Base-by-base conservation (phyloP, 2,329 filamentous ascomycete species). In the Pseudogymnoascus sp. region DNA sequence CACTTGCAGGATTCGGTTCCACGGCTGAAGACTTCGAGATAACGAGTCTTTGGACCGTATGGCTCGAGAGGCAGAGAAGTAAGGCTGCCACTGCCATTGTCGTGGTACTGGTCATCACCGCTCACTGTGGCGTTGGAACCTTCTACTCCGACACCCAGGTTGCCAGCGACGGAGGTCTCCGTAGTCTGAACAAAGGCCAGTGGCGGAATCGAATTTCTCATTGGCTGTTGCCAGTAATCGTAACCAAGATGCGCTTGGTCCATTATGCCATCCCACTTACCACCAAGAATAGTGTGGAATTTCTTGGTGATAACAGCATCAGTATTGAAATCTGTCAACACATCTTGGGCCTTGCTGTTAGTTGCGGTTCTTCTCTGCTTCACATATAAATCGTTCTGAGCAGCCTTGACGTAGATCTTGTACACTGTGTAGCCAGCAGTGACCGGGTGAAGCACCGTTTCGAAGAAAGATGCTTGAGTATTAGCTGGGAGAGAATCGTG, bases 161-260 rank as follows among this genome's bases (percentile, higher is more conserved):
- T 78, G 6, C 87, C 87, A 0, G 82, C 80, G 5, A 88, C 74
- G 4, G 81, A 80, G 11, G 78, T 78, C 59, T 86, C 82, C 1
- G 77, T 73, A 2, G 77, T 77, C 69, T 86, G 83, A 1, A 86
- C 82, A 65, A 82, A 86, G 4, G 79, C 74, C 64, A 88, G 77
- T 6, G 82, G 79, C 0, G 86, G 86, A 1, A 87, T 78, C 0
- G 81, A 80, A 68, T 90, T 87, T 35, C 86, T 78, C 86, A 89
- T 89, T 1, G 87, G 86, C 70, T 89, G 86, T 72, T 90, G 87
- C 86, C 86, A 83, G 70, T 79, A 78, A 61, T 81, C 75, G 54
- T 80, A 83, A 18, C 80, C 80, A 7, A 83, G 71, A 65, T 83
- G 81, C 0, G 79, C 81, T 74, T 82, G 84, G 65, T 85, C 80